Base-by-base conservation (phyloP, 257 asterid genomes). In the Nemophila menziesii region DNA sequence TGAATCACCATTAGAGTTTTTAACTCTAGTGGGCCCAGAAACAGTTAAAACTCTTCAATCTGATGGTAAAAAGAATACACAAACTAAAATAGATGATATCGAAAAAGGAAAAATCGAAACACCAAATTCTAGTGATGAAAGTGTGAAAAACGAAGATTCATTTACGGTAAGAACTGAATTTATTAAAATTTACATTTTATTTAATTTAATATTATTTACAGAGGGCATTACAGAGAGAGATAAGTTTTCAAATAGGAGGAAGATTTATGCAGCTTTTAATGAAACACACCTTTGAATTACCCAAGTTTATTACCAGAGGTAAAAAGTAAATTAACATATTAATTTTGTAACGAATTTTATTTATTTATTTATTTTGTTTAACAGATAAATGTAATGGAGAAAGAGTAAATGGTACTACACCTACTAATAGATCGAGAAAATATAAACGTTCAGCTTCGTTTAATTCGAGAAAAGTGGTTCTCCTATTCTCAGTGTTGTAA, bases 391-490 rank as follows among this genome's bases (percentile, higher is more conserved):
- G 62, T 52, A 49, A 61, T 55, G 58, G 73, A 13, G 93, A 78
- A 54, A 78, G 69, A 60, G 55, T 61, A 44, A 56, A 72, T 33
- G 93, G 75, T 52, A n/a, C n/a, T n/a, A 57, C 62, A 38, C 52
- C 92, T 16, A 61, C 57, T 27, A 69, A 59, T 68, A 73, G 83
- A 73, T 64, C 86, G 63, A 73, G 92, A 71, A 87, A 78, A 62
- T 87, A 69, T 79, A 87, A 83, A 74, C 79, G 93, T 47, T 79
- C 93, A 26, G 50, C 68, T 61, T 87, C 97, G 33, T 87, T 87
- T 80, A 87, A 73, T 65, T 80, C 95, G 56, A 80, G 93, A 72
- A 83, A 87, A 68, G 75, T 87, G 19, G 89, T 83, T 69, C 78
- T 83, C 67, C 66, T 87, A 42, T 87, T 77, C 72, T 87, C 97